These are phyloP conservation scores for Alternaria sp. DNA, from an alignment of 2,329 filamentous ascomycete genomes.

Conservation along the genomic window DNA sequence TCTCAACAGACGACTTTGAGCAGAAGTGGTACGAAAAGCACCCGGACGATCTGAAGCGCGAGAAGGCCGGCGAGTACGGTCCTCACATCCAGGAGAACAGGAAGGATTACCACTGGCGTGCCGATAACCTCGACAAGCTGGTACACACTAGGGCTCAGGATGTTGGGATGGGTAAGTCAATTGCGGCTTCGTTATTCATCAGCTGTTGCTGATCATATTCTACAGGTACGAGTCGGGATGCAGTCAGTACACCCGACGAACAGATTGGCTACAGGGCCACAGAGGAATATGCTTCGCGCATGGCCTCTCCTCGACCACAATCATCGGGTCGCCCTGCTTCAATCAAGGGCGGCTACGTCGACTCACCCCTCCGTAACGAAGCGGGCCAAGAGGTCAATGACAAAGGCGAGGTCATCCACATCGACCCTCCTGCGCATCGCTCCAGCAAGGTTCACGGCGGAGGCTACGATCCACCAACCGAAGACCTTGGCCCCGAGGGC, in stretches of 20 bases:
- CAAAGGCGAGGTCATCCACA: slow-evolving; percentile 73
- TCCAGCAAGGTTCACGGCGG: slow-evolving; percentile 53
- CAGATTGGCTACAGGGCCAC: slow-evolving; percentile 87
- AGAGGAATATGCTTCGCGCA: slow-evolving; percentile 81
- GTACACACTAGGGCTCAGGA: slow-evolving; percentile 69
- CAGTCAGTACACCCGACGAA: slow-evolving; percentile 81
- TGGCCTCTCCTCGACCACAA: slow-evolving; percentile 69
- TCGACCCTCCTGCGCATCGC: slow-evolving; percentile 68
- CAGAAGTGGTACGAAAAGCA: slow-evolving; percentile 93
- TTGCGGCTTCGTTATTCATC: slow-evolving; percentile 16
- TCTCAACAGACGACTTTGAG: slow-evolving; percentile 80
- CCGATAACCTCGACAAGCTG: slow-evolving; percentile 87
- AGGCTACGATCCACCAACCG: slow-evolving; percentile 60
- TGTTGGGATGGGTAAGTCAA: slow-evolving; percentile 59
- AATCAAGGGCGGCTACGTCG: slow-evolving; percentile 54
- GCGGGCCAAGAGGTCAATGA: slow-evolving; percentile 54
- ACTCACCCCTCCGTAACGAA: slow-evolving; percentile 60
- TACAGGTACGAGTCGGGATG: slow-evolving; percentile 68
- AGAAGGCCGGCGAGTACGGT: slow-evolving; percentile 72
- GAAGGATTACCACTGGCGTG: slow-evolving; percentile 84
- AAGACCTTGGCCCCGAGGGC: slow-evolving; percentile 57
- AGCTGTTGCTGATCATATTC: slow-evolving; percentile 57
- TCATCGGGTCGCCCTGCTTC: slow-evolving; percentile 55
- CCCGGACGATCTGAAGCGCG: slow-evolving; percentile 76
- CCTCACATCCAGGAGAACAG: slow-evolving; percentile 64